A percentile compares a stretch with the other conserved stretches of the same genome.
These are phyloP conservation scores for Cladosporium sp. DNA, from an alignment of 2,329 filamentous ascomycete species.

Conservation along the genomic window DNA sequence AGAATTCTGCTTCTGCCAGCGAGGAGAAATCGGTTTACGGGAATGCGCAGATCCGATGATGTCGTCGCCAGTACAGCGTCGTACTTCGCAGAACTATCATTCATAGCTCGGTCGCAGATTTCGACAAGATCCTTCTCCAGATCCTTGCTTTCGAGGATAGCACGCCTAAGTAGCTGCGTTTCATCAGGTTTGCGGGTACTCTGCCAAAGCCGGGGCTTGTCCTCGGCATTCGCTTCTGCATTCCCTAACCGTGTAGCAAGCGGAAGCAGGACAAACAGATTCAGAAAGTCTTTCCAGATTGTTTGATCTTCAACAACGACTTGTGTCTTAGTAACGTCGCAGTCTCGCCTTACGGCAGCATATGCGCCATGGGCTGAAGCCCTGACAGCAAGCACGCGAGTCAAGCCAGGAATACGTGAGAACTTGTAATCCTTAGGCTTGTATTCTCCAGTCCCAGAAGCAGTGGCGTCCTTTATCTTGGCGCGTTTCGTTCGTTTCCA, in stretches of 20 bases:
- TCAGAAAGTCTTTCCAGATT: conserved; percentile 68
- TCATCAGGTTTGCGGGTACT: conserved; percentile 41
- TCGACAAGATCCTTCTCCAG: conserved; percentile 58
- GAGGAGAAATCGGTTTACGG: conserved; percentile 77
- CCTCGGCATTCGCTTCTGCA: conserved; percentile 32
- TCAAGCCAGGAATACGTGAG: conserved; percentile 80
- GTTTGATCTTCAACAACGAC: conserved; percentile 62
- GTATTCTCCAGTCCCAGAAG: conserved; percentile 47
- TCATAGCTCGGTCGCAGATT: conserved; percentile 31
- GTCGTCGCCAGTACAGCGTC: conserved; percentile 49
- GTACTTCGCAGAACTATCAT: conserved; percentile 40
- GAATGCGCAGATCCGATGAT: conserved; percentile 65
- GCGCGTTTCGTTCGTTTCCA: conserved; percentile 82
- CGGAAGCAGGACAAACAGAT: conserved; percentile 62
- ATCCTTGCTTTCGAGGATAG: conserved; percentile 59
- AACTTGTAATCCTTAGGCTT: conserved; percentile 93
- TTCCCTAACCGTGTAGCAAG: conserved; percentile 38
- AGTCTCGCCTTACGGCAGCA: conserved; percentile 79
- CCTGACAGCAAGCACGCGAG: conserved; percentile 74
- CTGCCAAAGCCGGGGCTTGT: conserved; percentile 45
- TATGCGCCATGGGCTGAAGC: conserved; percentile 89
- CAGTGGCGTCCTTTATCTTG: conserved; percentile 67
- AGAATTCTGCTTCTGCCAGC: conserved; percentile 68
- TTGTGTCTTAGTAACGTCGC: conserved; percentile 69
- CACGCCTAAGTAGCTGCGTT: conserved; percentile 49